Evolutionary conservation across 805 yeast species (phyloP), one percentile per base, ranked within the genome.

Genomic region (Huiozyma naganishii): DNA sequence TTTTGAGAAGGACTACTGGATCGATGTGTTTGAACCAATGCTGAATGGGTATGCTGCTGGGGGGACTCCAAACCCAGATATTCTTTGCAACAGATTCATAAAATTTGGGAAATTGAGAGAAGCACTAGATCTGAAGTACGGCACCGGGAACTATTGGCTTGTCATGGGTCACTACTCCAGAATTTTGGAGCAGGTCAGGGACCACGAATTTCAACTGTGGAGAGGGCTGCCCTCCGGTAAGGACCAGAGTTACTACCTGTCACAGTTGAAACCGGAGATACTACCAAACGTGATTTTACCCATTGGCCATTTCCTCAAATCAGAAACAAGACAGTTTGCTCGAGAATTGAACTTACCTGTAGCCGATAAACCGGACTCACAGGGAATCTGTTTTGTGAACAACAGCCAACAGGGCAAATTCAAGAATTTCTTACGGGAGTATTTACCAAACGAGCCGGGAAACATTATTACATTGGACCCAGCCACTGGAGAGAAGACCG

Each of bases 1-100:
- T 57, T 83, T 92, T 54, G 97, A 92, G 54, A 74, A 73, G 49
- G 97, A 92, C 44, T 92, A 92, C 62, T 92, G 98, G 98, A 68
- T 70, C 13, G 81, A 83, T 44, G 97, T 92, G 7, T 92, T 92
- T 59, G 81, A 77, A 57, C 97, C 98, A 1, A 90, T 92, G 97
- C 62, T 92, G 23, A 75, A 75, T 3, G 71, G 69, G 54, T 92
- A 89, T 58, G 65, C 70, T 32, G 55, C 49, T 7, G 98, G 98
- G 0, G 53, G 71, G 36, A 92, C 98, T 1, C 98, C 98, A 0
- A 92, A 92, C 53, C 97, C 98, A 0, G 98, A 92, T 58, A 80
- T 89, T 17, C 77, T 80, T 13, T 92, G 98, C 59, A 92, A 92
- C 61, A 72, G 74, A 46, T 74, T 76, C 58, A 83, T 92, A 51